These are phyloP conservation scores for Corymbia maculata DNA, from an alignment of 345 rosid genomes.

Conservation along the genomic window DNA sequence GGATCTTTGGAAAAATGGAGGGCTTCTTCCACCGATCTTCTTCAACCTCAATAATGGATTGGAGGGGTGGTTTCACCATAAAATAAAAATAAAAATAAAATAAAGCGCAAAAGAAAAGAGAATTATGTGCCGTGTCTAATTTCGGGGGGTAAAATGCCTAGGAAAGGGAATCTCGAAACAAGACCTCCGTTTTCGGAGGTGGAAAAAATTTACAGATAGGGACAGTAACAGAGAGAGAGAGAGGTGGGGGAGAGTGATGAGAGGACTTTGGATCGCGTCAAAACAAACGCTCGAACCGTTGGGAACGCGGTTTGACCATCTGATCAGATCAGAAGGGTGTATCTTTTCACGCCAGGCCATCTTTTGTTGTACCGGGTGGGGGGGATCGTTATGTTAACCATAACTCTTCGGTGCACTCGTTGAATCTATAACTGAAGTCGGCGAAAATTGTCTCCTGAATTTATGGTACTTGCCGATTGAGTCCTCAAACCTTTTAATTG, in stretches of 20 bases:
- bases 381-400: too few relatives aligned
- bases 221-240: neutral
- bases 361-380: too few relatives aligned
- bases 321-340: neutral
- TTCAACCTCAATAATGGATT: neutral
- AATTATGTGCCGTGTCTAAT: neutral
- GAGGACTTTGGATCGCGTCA: neutral
- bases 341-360: neutral
- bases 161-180: neutral
- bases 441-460: fast-evolving
- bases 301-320: neutral
- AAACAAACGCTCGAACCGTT: neutral
- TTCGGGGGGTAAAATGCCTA: neutral
- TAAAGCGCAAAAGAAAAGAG: neutral
- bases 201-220: neutral
- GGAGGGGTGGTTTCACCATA: neutral
- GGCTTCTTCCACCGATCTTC: neutral
- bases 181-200: neutral
- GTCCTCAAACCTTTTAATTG: too few relatives aligned
- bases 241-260: too few relatives aligned
- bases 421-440: too few relatives aligned
- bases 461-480: fast-evolving
- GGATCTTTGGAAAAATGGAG: neutral
- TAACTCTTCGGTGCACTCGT: too few relatives aligned
- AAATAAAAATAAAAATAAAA: neutral